phyloP scores from a whole-genome alignment of 331 rosid species.

The Malus hybrid region DNA sequence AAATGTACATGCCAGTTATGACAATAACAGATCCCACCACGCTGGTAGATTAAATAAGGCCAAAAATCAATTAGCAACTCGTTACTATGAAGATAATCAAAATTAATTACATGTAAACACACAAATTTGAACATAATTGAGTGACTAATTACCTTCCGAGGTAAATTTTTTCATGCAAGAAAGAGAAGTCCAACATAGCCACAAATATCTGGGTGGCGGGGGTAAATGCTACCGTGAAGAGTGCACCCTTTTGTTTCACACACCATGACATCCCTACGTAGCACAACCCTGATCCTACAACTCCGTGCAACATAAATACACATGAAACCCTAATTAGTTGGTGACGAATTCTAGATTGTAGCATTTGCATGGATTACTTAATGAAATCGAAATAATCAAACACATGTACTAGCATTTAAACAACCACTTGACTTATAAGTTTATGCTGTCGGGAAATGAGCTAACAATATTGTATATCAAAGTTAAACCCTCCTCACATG shows the following conservation, averaged over 20 bases:
- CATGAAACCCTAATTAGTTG: not conserved
- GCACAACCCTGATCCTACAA: slow-evolving; percentile 58
- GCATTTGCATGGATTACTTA: too few relatives aligned
- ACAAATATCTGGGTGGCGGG: slow-evolving; percentile 65
- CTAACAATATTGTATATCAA: too few relatives aligned
- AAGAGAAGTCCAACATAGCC: slow-evolving; percentile 50
- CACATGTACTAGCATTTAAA: not conserved
- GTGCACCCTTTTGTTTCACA: too few relatives aligned
- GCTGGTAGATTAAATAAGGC: slow-evolving; percentile 29
- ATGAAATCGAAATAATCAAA: not conserved
- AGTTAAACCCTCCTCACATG: too few relatives aligned
- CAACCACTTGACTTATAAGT: not conserved
- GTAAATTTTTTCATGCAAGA: slow-evolving; percentile 63
- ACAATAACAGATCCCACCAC: slow-evolving; percentile 61
- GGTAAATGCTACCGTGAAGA: slow-evolving; percentile 65
- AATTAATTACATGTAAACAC: not conserved
- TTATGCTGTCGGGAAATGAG: too few relatives aligned
- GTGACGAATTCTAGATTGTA: too few relatives aligned
- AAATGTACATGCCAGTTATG: slow-evolving; percentile 71
- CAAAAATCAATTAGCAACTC: slow-evolving; percentile 3
- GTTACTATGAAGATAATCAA: not conserved
- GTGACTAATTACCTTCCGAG: slow-evolving; percentile 55
- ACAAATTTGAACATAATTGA: not conserved
- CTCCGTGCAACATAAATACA: slow-evolving; percentile 36
- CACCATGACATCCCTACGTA: too few relatives aligned